These are phyloP conservation scores for Fraxinus sp. DNA, from an alignment of 305 asterid species.

Conservation along the genomic window DNA sequence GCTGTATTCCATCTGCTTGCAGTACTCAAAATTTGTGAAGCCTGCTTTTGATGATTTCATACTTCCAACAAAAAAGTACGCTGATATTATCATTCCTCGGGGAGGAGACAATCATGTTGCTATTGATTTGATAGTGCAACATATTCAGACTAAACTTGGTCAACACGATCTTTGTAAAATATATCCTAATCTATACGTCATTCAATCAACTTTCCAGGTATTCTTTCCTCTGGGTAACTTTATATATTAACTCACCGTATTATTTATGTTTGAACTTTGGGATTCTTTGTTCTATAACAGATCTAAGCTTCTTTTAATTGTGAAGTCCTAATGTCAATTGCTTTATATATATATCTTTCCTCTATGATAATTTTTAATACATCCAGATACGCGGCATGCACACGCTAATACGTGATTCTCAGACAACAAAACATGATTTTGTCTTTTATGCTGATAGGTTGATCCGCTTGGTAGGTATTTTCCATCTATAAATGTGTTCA, in stretches of 20 bases:
- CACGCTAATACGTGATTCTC: conserved; percentile 54
- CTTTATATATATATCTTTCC: not conserved
- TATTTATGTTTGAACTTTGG: not conserved
- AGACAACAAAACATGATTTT: conserved; percentile 50
- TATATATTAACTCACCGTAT: conserved; percentile 6
- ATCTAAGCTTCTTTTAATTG: conserved; percentile 12
- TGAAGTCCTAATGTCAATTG: not conserved
- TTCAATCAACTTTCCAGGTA: conserved; percentile 98
- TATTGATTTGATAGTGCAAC: conserved; percentile 94
- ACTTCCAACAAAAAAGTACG: conserved; percentile 93
- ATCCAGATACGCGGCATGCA: conserved; percentile 61
- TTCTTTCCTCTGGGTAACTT: conserved; percentile 16
- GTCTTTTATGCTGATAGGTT: conserved; percentile 53
- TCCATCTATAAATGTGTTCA: not conserved
- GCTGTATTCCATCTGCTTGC: conserved; percentile 36
- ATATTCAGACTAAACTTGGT: conserved; percentile 92
- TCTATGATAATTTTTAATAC: not conserved
- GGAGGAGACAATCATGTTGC: conserved; percentile 99
- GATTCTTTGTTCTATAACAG: conserved; percentile 9
- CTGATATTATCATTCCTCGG: conserved; percentile 96
- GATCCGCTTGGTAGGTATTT: conserved; percentile 48
- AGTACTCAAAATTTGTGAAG: conserved; percentile 95
- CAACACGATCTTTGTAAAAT: conserved; percentile 99
- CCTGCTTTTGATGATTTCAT: conserved; percentile 98
- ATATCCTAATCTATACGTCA: conserved; percentile 83